Percentiles rank a stretch among this genome's conserved stretches.
phyloP scores from a whole-genome alignment of 768 basidiomycete species.

The Pleurotus citrinopileatus region DNA sequence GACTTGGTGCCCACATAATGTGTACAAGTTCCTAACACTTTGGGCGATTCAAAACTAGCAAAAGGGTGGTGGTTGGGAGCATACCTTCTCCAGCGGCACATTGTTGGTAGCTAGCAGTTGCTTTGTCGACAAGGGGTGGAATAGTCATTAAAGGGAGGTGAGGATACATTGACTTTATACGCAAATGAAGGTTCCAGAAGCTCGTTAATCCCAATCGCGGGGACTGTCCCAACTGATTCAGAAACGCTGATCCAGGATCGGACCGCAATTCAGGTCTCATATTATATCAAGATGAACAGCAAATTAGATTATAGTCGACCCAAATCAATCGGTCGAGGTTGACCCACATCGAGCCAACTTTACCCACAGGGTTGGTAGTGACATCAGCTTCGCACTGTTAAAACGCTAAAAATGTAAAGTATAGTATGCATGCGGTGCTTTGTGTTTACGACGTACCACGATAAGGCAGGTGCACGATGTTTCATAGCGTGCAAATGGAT shows the following conservation, averaged over 20 bases:
- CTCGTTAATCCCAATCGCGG: not conserved
- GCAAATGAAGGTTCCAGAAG: slow-evolving; percentile 12
- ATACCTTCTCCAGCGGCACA: slow-evolving; percentile 77
- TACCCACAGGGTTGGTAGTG: slow-evolving; percentile 2
- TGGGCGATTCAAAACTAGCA: slow-evolving; percentile 15
- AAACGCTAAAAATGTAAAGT: slow-evolving; percentile 17
- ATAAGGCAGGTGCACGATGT: slow-evolving; percentile 3
- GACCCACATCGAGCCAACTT: slow-evolving; percentile 4
- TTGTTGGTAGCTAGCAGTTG: slow-evolving; percentile 24
- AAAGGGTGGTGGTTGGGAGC: slow-evolving; percentile 8
- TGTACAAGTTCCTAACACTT: slow-evolving; percentile 67
- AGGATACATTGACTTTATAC: slow-evolving; percentile 13
- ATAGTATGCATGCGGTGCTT: not conserved
- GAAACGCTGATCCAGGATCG: slow-evolving; percentile 16
- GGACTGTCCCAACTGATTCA: slow-evolving; percentile 12
- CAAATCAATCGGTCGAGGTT: slow-evolving; percentile 1
- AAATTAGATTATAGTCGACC: not conserved
- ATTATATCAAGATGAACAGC: slow-evolving; percentile 19
- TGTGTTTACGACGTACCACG: not conserved
- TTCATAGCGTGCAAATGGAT: not conserved
- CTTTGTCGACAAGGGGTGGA: slow-evolving; percentile 7
- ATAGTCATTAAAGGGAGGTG: not conserved
- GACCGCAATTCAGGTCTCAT: slow-evolving; percentile 11
- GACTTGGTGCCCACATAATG: slow-evolving; percentile 51
- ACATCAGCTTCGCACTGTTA: slow-evolving; percentile 11